Conservation (phyloP, 352 stramenopile species). For the Pythium dissimile region DNA sequence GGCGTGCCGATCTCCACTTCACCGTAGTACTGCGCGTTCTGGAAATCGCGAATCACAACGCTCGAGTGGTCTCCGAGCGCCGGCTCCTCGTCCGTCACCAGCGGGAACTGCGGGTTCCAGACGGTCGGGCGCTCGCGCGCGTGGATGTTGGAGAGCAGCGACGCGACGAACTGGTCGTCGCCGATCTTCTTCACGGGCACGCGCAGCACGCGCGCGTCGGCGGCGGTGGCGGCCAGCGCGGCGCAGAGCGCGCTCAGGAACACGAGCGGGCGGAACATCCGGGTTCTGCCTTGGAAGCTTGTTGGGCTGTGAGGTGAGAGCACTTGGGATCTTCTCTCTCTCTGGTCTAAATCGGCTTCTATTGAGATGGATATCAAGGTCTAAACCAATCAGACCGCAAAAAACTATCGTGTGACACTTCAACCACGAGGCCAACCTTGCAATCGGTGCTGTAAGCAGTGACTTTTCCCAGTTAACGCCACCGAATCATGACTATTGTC, state of each 20-base stretch:
- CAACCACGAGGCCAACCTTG: slow-evolving; percentile 14
- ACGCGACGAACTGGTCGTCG: slow-evolving; percentile 58
- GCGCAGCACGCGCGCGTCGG: slow-evolving; percentile 39
- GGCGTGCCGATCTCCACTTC: slow-evolving; percentile 90
- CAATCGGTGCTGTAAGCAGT: not conserved
- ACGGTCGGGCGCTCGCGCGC: slow-evolving; percentile 33
- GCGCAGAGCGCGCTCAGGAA: slow-evolving; percentile 23
- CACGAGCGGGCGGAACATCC: slow-evolving; percentile 25
- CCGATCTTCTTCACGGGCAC: slow-evolving; percentile 69
- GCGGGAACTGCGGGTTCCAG: slow-evolving; percentile 39
- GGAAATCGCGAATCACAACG: slow-evolving; percentile 87
- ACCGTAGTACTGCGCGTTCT: slow-evolving; percentile 95
- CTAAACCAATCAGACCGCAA: slow-evolving; percentile 4
- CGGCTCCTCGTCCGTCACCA: not conserved
- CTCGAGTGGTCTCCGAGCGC: slow-evolving; percentile 23
- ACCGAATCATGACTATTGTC: not conserved
- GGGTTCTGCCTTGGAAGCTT: not conserved
- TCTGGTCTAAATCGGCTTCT: slow-evolving; percentile 14
- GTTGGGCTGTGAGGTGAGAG: not conserved
- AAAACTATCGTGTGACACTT: slow-evolving; percentile 12
- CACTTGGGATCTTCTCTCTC: too few species aligned
- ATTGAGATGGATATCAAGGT: not conserved
- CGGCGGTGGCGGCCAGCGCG: slow-evolving; percentile 11
- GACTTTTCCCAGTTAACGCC: not conserved
- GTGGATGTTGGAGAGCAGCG: slow-evolving; percentile 50